These are phyloP conservation scores for Spathaspora arborariae DNA, from an alignment of 805 yeast genomes.

Conservation along the genomic window DNA sequence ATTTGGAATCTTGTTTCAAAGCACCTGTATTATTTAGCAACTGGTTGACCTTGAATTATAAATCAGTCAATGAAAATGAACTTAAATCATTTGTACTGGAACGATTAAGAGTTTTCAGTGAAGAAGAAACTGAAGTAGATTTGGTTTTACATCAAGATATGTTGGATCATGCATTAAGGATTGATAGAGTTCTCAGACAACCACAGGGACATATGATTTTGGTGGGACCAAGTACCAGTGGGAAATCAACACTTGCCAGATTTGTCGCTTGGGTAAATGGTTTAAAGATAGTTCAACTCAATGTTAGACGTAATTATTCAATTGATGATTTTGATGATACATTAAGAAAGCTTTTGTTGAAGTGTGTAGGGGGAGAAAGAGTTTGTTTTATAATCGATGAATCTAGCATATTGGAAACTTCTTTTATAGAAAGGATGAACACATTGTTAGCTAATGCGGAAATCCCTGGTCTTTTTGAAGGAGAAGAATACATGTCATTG, in stretches of 20 bases:
- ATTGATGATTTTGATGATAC: conserved; percentile 65
- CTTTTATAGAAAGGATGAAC: conserved; percentile 88
- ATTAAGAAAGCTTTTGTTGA: conserved; percentile 48
- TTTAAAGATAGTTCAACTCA: conserved; percentile 53
- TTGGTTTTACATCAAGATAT: conserved; percentile 66
- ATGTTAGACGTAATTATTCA: conserved; percentile 50
- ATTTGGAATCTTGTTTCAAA: conserved; percentile 28
- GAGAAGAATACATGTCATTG: conserved; percentile 57
- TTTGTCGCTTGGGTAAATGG: conserved; percentile 95
- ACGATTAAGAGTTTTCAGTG: conserved; percentile 66
- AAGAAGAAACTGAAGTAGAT: conserved; percentile 65
- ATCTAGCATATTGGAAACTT: conserved; percentile 66
- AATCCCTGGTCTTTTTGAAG: conserved; percentile 82
- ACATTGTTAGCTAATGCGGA: conserved; percentile 92
- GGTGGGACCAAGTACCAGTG: conserved; percentile 80
- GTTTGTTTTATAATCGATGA: conserved; percentile 79
- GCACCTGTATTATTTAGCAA: conserved; percentile 64
- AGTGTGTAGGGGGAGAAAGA: conserved; percentile 50
- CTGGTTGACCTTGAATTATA: conserved; percentile 69
- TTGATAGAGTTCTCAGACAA: conserved; percentile 79
- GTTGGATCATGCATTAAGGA: conserved; percentile 68
- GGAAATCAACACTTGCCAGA: conserved; percentile 68
- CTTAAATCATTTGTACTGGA: conserved; percentile 56
- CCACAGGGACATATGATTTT: conserved; percentile 88
- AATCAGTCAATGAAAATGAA: conserved; percentile 46